Evolutionary conservation across 2,329 filamentous ascomycete genomes (phyloP), one percentile per base, ranked within the genome.

Genomic region (Aspergillus neoniger): DNA sequence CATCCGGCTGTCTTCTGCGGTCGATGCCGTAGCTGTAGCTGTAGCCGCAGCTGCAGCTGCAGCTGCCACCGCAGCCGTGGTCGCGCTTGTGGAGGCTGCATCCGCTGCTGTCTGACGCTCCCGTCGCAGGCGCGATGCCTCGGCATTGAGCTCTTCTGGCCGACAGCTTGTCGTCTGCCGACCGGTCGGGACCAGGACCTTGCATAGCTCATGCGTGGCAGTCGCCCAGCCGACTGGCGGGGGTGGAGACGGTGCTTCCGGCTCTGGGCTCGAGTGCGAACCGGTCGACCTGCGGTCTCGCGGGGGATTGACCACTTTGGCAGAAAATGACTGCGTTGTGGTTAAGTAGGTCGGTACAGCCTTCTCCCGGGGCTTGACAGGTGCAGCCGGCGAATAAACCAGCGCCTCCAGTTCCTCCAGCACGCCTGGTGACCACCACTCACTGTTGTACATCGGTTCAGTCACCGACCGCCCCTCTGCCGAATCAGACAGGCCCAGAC

Each of bases 181-280:
- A 65, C 89, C 83, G 0, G 81, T 82, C 0, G 94, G 95, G 59
- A 97, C 90, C 21, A 98, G 83, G 4, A 96, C 75, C 72, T 91
- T 92, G 69, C 88, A 91, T 12, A 98, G 79, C 72, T 96, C 92
- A 68, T 91, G 86, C 0, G 91, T 85, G n/a, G 93, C 92, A 28
- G 89, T 85, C 0, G 88, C 85, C 95, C 94, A 98, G 47, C 91
- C 85, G 0, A 98, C 89, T 48, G 93, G 90, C 2, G 93, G 92
- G n/a, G 30, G 43, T 15, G 53, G 53, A 8, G 91, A 91, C 0
- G 89, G 88, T 3, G 88, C 86, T 30, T 69, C 69, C 2, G 68
- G 65, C 10, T 75, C 73, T 1, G 64, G 48, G 53, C 61, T 88
- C 83, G 44, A 86, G 84, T 68, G 63, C n/a, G 68, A 72, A 17